These are phyloP conservation scores for Cercospora sesami DNA, from an alignment of 2,329 filamentous ascomycete genomes.

Conservation along the genomic window DNA sequence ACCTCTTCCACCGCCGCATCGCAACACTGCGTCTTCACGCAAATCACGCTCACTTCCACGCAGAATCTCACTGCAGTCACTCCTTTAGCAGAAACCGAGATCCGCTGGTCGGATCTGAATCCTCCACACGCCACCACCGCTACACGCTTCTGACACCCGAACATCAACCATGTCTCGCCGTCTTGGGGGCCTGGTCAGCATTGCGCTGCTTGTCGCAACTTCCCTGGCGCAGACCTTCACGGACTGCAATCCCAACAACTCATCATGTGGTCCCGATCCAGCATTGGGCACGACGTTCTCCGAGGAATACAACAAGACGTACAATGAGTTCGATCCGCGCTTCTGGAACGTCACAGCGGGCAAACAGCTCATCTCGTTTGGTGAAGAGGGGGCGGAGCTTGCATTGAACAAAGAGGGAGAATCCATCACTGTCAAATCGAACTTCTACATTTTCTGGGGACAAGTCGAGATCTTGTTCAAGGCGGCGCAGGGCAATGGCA, in stretches of 20 bases:
- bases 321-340: conserved; percentile 46
- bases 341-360: conserved; percentile 61
- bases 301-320: conserved; percentile 64
- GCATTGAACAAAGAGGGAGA: conserved; percentile 68
- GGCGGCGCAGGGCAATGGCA: conserved; percentile 70
- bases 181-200: conserved; percentile 18
- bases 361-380: conserved; percentile 58
- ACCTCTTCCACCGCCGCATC: background rate
- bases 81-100: conserved; percentile 13
- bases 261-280: conserved; percentile 65
- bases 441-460: conserved; percentile 86
- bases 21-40: background rate
- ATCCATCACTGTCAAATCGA: conserved; percentile 73
- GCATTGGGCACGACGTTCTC: conserved; percentile 66
- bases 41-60: conserved; percentile 8
- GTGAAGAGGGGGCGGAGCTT: conserved; percentile 63
- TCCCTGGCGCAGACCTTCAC: conserved; percentile 71
- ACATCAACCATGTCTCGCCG: conserved; percentile 27
- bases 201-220: conserved; percentile 30
- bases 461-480: conserved; percentile 76
- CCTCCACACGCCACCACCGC: conserved; percentile 10
- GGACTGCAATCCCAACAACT: conserved; percentile 74
- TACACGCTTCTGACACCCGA: conserved; percentile 5
- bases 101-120: conserved; percentile 22
- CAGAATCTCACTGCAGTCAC: conserved; percentile 17